Evolutionary conservation across 2,329 filamentous ascomycete genomes (phyloP).

Genomic region (Trichophyton equinum): DNA sequence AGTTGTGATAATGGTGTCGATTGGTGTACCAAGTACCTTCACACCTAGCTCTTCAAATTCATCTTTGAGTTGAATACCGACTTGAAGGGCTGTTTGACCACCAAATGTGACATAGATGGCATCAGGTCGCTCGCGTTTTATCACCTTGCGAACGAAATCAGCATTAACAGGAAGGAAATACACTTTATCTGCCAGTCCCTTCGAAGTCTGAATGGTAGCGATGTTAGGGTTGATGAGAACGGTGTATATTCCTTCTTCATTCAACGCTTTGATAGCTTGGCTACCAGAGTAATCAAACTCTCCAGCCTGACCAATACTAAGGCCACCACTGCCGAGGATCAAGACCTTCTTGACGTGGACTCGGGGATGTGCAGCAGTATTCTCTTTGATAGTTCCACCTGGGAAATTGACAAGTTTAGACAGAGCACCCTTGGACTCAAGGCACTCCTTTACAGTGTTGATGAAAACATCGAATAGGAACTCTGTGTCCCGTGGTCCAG

Average conservation of each 20-base stretch:
- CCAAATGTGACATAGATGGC: constrained; percentile 97
- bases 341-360: constrained; percentile 89
- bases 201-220: constrained; percentile 95
- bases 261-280: constrained; percentile 95
- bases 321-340: constrained; percentile 82
- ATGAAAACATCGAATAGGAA: constrained; percentile 97
- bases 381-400: constrained; percentile 68
- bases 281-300: constrained; percentile 98
- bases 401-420: constrained; percentile 70
- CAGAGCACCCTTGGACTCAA: constrained; percentile 55
- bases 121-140: constrained; percentile 85
- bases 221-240: constrained; percentile 99
- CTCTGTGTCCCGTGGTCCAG: constrained; percentile 88
- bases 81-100: constrained; percentile 90
- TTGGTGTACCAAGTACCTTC: constrained; percentile 87
- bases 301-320: constrained; percentile 94
- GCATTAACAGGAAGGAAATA: constrained; percentile 96
- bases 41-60: constrained; percentile 90
- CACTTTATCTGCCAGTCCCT: constrained; percentile 94
- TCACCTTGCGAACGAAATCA: constrained; percentile 95
- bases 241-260: constrained; percentile 96
- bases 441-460: constrained; percentile 61
- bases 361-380: constrained; percentile 60
- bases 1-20: constrained; percentile 96
- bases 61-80: constrained; percentile 94